Conservation (phyloP, 2,329 filamentous ascomycete genomes). For the Harringtonia aguacate region DNA sequence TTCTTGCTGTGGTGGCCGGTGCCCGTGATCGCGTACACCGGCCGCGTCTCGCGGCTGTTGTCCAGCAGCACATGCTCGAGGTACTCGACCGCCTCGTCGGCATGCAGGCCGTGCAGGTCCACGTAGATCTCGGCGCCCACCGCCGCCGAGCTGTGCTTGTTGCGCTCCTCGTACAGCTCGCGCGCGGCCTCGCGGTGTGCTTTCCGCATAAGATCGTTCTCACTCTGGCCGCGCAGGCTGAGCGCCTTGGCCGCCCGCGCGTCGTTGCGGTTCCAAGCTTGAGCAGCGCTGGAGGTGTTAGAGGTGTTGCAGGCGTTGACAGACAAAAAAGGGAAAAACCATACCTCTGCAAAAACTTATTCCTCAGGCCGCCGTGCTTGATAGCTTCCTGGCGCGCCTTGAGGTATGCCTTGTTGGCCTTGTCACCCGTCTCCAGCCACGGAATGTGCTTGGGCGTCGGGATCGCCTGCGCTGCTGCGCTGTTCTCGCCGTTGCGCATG, state of each 20-base stretch:
- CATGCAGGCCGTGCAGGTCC: slow-evolving; percentile 95
- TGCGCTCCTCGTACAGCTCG: slow-evolving; percentile 87
- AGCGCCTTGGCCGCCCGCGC: slow-evolving; percentile 91
- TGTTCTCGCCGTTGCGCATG: slow-evolving; percentile 63
- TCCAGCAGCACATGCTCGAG: slow-evolving; percentile 79
- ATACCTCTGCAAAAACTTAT: slow-evolving; percentile 92
- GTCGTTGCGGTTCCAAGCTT: slow-evolving; percentile 98
- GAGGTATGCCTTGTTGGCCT: slow-evolving; percentile 86
- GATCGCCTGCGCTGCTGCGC: slow-evolving; percentile 71
- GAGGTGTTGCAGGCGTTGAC: not conserved
- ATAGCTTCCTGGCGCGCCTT: slow-evolving; percentile 94
- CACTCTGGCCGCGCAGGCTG: slow-evolving; percentile 85
- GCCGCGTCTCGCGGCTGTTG: slow-evolving; percentile 60
- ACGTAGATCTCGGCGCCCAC: slow-evolving; percentile 67
- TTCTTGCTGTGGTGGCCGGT: slow-evolving; percentile 98
- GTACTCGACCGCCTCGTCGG: slow-evolving; percentile 93
- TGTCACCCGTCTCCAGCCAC: slow-evolving; percentile 89
- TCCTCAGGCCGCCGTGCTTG: slow-evolving; percentile 89
- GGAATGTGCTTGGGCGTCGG: slow-evolving; percentile 83
- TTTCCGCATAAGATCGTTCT: slow-evolving; percentile 95
- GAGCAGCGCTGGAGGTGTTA: slow-evolving; percentile 58
- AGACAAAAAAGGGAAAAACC: not conserved
- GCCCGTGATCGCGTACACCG: slow-evolving; percentile 91
- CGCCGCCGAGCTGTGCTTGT: slow-evolving; percentile 47
- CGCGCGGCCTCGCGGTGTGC: slow-evolving; percentile 89